Evolutionary conservation across 2,329 filamentous ascomycete genomes (phyloP), one percentile per base, ranked within the genome.

Genomic region (Lecanicillium sp.): DNA sequence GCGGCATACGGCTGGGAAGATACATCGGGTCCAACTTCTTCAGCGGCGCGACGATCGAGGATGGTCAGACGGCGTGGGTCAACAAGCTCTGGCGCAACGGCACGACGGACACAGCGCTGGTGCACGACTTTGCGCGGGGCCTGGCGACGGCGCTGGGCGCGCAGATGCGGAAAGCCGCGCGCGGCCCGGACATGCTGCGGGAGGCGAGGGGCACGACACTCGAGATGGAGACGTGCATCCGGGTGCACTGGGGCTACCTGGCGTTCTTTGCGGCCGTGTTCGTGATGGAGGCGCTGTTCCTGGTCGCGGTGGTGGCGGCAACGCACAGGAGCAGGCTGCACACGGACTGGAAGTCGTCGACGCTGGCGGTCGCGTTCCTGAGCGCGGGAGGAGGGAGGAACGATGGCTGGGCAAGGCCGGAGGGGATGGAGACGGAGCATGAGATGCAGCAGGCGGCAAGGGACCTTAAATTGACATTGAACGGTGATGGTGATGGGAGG

Each of bases 271-370:
- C n/a, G 3, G 26, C 35, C 3, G 10, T 46, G 8, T 46, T 39
- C 8, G 10, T 19, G 5, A 15, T 39, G n/a, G 44, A 46, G 19
- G 17, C 24, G 6, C 4, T 46, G 4, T 46, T 46, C 8, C 19
- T 46, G 1, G 24, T 19, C 1, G 19, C 20, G 14, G n/a, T 46
- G 3, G 24, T 46, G 9, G 11, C 39, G 10, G 32, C 39, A n/a
- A 21, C 35, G 19, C 24, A 38, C 20, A 11, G 19, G 10, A 39
- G 44, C 35, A 39, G 17, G 26, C 19, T 46, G 14, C 35, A 32
- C 10, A 27, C 27, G n/a, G 44, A 46, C 17, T 46, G 44, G 44
- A 46, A 46, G 26, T 46, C 44, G 10, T 46, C 44, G 2, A 19
- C 35, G 6, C n/a, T 46, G 5, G 44, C 35, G 10, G 26, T 46